Percentiles rank a stretch among this genome's conserved stretches.
phyloP scores from a whole-genome alignment of 805 yeast genomes.

The Candida golubevii region DNA sequence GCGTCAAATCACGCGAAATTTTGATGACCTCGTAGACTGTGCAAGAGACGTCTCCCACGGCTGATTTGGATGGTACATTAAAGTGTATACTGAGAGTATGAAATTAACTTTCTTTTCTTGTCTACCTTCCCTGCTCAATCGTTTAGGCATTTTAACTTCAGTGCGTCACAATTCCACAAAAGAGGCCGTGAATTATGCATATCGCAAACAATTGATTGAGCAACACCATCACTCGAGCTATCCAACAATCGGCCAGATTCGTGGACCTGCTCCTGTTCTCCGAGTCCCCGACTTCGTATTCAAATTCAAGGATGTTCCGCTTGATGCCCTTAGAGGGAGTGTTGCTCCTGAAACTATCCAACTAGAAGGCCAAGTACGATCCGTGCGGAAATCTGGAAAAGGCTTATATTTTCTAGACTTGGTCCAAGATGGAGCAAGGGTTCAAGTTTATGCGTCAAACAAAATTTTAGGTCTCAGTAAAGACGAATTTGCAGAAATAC shows the following conservation, averaged over 20 bases:
- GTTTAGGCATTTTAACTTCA: background rate
- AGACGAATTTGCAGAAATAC: constrained; percentile 38
- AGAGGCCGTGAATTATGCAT: constrained; percentile 9
- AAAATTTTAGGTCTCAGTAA: constrained; percentile 40
- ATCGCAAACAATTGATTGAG: constrained; percentile 11
- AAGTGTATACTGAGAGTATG: too few relatives aligned
- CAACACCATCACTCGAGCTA: constrained; percentile 11
- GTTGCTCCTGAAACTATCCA: constrained; percentile 8
- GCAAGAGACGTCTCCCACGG: too few relatives aligned
- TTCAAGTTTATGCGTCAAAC: constrained; percentile 62
- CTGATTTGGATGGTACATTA: too few relatives aligned
- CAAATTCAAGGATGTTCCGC: constrained; percentile 22
- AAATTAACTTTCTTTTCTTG: too few relatives aligned
- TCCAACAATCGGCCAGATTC: constrained; percentile 10
- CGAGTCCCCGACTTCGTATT: constrained; percentile 40
- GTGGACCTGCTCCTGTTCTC: constrained; percentile 7
- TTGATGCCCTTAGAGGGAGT: constrained; percentile 6
- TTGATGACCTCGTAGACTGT: too few relatives aligned
- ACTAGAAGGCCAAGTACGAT: constrained; percentile 52
- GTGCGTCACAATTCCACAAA: constrained; percentile 7
- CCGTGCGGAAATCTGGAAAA: constrained; percentile 63
- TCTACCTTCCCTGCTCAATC: too few relatives aligned
- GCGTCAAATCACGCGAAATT: too few relatives aligned
- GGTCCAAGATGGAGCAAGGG: constrained; percentile 49
- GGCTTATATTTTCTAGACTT: constrained; percentile 69